These are phyloP conservation scores for Xylaria grammica DNA, from an alignment of 495 filamentous ascomycete genomes.

Conservation along the genomic window DNA sequence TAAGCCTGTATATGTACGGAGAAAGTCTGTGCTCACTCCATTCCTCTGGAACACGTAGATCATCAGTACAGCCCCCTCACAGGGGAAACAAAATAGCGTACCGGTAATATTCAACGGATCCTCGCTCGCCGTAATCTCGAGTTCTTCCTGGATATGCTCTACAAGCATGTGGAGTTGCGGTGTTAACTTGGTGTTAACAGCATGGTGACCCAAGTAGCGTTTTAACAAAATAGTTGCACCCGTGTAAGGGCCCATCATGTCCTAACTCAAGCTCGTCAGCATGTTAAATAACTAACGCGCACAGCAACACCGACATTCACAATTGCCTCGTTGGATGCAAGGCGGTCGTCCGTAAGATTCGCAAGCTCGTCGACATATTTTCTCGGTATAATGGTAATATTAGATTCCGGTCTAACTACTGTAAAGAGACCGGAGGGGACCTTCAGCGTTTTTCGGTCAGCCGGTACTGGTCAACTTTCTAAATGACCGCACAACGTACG, in stretches of 20 bases:
- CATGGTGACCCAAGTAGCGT: slow-evolving; percentile 2
- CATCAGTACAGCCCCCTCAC: neutral
- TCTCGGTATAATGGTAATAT: slow-evolving; percentile 1
- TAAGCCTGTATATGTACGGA: neutral
- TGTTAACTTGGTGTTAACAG: slow-evolving; percentile 3
- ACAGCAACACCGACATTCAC: neutral
- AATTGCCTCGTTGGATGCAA: neutral
- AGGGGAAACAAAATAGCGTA: neutral
- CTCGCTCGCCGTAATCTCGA: neutral
- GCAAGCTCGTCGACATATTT: slow-evolving; percentile 12
- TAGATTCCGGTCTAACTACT: neutral
- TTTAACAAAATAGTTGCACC: neutral
- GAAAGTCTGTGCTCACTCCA: slow-evolving; percentile 7
- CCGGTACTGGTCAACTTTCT: neutral
- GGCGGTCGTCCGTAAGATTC: neutral
- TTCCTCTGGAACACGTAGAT: neutral
- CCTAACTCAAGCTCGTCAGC: neutral
- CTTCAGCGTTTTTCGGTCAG: neutral
- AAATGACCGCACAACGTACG: neutral
- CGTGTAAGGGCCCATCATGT: neutral
- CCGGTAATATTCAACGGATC: neutral
- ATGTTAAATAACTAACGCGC: neutral
- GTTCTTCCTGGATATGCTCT: neutral
- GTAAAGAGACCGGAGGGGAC: neutral
- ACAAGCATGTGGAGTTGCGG: slow-evolving; percentile 2